Percentiles rank a stretch among this genome's conserved stretches.
Evolutionary conservation across 2,329 filamentous ascomycete species (phyloP).

Genomic region (Calycina herbarum): DNA sequence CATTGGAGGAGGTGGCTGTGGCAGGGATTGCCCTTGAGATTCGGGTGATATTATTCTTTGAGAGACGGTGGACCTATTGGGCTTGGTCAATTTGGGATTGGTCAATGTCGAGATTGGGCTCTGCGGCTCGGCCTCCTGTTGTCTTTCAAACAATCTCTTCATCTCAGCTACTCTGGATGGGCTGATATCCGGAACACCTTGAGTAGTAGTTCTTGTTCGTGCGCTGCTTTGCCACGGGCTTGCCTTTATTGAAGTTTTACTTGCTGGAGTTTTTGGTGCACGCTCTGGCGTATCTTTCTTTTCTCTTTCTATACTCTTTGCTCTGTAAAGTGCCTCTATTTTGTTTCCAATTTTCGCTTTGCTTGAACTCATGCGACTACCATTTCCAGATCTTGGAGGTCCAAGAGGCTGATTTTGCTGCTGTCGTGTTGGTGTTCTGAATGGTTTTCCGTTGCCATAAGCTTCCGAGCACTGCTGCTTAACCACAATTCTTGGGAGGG

Average conservation of each 20-base stretch:
- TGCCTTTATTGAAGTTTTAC: neutral
- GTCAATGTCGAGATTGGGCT: neutral
- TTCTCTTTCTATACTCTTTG: constrained; percentile 25
- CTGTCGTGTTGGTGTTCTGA: constrained; percentile 7
- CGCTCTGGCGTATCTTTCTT: constrained; percentile 6
- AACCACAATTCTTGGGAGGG: neutral
- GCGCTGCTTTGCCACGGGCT: constrained; percentile 1
- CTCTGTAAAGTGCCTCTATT: constrained; percentile 29
- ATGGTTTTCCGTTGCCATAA: neutral
- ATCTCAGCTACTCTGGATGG: constrained; percentile 29
- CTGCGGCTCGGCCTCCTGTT: neutral
- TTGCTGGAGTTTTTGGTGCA: neutral
- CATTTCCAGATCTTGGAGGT: constrained; percentile 3
- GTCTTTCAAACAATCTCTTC: constrained; percentile 28
- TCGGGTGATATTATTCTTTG: neutral
- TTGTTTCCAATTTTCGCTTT: constrained; percentile 25
- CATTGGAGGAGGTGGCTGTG: constrained; percentile 6
- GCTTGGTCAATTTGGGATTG: neutral
- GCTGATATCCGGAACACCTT: neutral
- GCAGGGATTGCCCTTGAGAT: neutral
- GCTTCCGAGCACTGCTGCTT: neutral
- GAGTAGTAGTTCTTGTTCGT: neutral
- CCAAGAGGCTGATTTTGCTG: neutral
- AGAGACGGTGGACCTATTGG: too few relatives aligned
- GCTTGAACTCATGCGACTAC: constrained; percentile 8